phyloP scores from a whole-genome alignment of 768 basidiomycete genomes.

The Amyloporia xantha region DNA sequence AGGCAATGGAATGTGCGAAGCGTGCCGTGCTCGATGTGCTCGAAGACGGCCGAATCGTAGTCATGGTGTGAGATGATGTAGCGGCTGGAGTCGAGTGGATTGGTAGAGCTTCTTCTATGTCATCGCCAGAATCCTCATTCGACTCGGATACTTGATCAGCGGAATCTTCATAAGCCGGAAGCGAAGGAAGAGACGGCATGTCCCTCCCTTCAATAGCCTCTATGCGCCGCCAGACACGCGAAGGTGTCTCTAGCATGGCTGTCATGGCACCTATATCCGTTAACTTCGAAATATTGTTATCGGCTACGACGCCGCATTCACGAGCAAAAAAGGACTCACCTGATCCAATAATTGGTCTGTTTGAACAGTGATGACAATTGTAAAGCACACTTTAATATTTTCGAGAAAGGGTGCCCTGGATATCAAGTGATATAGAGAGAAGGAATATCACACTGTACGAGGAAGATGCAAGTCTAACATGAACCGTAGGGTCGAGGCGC shows the following conservation, averaged over 20 bases:
- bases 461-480: not conserved
- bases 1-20: conserved; percentile 48
- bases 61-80: conserved; percentile 41
- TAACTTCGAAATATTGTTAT: not conserved
- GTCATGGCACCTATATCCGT: conserved; percentile 15
- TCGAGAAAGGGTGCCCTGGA: not conserved
- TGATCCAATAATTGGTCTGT: not conserved
- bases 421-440: no score
- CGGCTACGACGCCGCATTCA: not conserved
- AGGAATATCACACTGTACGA: no score
- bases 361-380: not conserved
- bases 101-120: conserved; percentile 38
- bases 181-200: conserved; percentile 76
- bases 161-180: conserved; percentile 67
- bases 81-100: conserved; percentile 63
- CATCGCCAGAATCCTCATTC: conserved; percentile 30
- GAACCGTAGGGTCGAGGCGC: no score
- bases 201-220: conserved; percentile 68
- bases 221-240: conserved; percentile 78
- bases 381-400: not conserved
- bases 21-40: conserved; percentile 43
- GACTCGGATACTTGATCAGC: conserved; percentile 31
- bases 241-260: conserved; percentile 61
- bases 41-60: conserved; percentile 44
- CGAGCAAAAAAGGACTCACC: not conserved